A percentile compares a stretch with the other conserved stretches of the same genome.
phyloP scores from a whole-genome alignment of 306 rosid species.

The Cucumis melo region DNA sequence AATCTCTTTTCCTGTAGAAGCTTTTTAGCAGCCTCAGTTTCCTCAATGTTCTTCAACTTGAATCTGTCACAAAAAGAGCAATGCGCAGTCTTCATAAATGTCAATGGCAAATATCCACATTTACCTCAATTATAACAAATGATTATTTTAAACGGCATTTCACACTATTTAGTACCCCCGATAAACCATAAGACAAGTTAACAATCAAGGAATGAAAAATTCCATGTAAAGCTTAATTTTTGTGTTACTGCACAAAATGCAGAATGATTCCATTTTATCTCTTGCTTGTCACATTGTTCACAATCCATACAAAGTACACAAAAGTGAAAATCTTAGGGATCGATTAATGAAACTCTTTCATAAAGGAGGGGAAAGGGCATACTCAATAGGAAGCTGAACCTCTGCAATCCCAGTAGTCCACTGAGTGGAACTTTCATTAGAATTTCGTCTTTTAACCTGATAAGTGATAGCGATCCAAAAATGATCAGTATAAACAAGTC shows the following conservation, averaged over 20 bases:
- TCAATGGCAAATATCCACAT: not conserved
- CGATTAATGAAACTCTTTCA: not conserved
- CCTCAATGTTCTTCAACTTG: constrained; percentile 85
- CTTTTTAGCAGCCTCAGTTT: constrained; percentile 96
- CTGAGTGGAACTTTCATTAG: constrained; percentile 96
- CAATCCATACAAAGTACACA: not conserved
- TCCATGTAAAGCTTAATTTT: not conserved
- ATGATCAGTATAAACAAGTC: not conserved
- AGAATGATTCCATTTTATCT: not conserved
- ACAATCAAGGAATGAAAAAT: not conserved
- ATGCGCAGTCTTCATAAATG: not conserved
- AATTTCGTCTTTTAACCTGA: constrained; percentile 83
- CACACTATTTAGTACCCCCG: not conserved
- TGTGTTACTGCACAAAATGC: not conserved
- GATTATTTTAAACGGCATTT: not conserved
- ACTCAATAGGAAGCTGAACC: constrained; percentile 98
- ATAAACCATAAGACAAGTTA: not conserved
- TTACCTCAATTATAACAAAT: not conserved
- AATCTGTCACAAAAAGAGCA: constrained; percentile 35
- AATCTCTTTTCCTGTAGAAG: constrained; percentile 90
- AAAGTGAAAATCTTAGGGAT: not conserved
- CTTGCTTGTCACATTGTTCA: not conserved
- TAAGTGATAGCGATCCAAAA: not conserved
- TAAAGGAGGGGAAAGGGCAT: constrained; percentile 18
- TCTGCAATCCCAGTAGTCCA: constrained; percentile 99